Evolutionary conservation across 495 filamentous ascomycete genomes (phyloP).

Genomic region (Patellaria atrata): DNA sequence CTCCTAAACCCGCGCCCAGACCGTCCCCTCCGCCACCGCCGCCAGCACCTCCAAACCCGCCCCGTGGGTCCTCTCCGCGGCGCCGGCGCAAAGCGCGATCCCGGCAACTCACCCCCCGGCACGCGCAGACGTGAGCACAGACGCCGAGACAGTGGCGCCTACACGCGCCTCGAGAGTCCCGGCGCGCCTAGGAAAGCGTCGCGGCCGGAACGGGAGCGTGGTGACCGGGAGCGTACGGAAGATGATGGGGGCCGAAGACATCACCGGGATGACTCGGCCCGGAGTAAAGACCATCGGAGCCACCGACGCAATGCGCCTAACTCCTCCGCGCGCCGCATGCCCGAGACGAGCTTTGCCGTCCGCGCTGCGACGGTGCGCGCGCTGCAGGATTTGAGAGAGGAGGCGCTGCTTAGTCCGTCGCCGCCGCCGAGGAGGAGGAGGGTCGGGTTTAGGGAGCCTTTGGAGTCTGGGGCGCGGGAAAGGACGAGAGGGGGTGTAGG

Average conservation of each 20-base stretch:
- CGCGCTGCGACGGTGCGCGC: conserved; percentile 17
- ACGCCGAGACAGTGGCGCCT: too few species aligned
- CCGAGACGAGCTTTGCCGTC: conserved; percentile 18
- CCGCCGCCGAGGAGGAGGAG: conserved; percentile 14
- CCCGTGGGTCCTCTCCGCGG: conserved; percentile 13
- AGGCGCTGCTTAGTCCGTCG: conserved; percentile 15
- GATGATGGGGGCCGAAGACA: too few species aligned
- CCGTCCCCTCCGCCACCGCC: conserved; percentile 12
- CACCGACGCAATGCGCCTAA: conserved; percentile 6
- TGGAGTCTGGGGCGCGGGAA: too few species aligned
- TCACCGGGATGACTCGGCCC: too few species aligned
- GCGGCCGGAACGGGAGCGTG: too few species aligned
- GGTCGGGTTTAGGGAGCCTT: too few species aligned
- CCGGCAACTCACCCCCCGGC: conserved; percentile 8
- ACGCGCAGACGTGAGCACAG: conserved; percentile 3
- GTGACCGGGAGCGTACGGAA: too few species aligned
- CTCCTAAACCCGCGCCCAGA: conserved; percentile 17
- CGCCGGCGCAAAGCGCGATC: conserved; percentile 17
- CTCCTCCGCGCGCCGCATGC: conserved; percentile 13
- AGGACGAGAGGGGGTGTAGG: too few species aligned
- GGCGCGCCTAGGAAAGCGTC: too few species aligned
- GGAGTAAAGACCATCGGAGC: not conserved
- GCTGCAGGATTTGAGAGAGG: conserved; percentile 15
- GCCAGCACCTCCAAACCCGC: conserved; percentile 12
- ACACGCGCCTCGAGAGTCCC: too few species aligned